Conservation (phyloP, 306 rosid genomes). For the Castanea mollissima region DNA sequence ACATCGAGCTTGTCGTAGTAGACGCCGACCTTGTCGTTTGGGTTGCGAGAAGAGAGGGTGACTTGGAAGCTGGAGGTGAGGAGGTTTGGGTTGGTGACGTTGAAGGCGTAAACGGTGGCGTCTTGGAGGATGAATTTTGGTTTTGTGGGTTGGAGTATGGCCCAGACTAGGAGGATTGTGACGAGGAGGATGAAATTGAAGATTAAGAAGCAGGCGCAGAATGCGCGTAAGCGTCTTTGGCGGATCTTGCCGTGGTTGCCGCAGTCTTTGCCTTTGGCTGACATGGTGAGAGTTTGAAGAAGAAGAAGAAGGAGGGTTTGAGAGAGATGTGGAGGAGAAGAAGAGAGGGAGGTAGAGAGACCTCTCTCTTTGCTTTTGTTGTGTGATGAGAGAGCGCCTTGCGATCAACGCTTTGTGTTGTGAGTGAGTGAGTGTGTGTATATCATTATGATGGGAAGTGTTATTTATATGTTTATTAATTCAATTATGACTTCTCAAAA, state of each 20-base stretch:
- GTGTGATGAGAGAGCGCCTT: neutral
- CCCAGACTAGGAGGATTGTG: conserved; percentile 68
- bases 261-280: conserved; percentile 46
- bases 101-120: conserved; percentile 86
- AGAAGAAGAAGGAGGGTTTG: neutral
- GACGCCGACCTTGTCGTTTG: conserved; percentile 74
- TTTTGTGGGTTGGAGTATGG: conserved; percentile 63
- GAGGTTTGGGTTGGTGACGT: conserved; percentile 60
- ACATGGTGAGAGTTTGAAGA: conserved; percentile 20
- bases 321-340: neutral
- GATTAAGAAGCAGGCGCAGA: conserved; percentile 39
- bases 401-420: neutral
- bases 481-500: no score
- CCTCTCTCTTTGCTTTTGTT: neutral
- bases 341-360: no score
- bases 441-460: neutral
- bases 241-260: conserved; percentile 40
- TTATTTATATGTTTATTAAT: no score
- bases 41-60: conserved; percentile 75
- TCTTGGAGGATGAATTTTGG: conserved; percentile 83
- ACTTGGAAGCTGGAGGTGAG: conserved; percentile 72
- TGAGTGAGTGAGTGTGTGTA: no score
- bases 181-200: conserved; percentile 56
- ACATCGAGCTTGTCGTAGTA: conserved; percentile 82
- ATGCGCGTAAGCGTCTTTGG: neutral